phyloP scores from a whole-genome alignment of 139 green algal genomes.

The Dunaliella primolecta region DNA sequence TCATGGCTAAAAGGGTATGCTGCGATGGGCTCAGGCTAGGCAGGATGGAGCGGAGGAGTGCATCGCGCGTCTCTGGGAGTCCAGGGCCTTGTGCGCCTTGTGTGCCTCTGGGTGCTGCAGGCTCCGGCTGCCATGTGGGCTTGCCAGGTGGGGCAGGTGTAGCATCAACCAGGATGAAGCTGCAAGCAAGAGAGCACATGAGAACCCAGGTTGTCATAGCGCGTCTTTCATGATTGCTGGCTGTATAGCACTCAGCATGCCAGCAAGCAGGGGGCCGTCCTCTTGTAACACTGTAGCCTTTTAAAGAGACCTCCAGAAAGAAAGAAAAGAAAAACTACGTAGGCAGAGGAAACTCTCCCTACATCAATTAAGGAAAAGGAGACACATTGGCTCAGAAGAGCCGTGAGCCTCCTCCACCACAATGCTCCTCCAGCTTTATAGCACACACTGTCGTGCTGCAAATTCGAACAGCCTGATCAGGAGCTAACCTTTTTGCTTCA shows the following conservation, averaged over 20 bases:
- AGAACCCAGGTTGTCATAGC: too few species aligned
- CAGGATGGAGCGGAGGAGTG: neutral
- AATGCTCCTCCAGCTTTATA: too few species aligned
- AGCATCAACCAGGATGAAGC: neutral
- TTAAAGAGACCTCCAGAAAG: neutral
- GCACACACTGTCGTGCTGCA: too few species aligned
- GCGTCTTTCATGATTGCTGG: neutral
- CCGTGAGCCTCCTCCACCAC: too few species aligned
- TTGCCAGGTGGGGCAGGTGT: neutral
- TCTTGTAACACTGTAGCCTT: neutral
- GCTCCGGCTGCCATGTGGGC: neutral
- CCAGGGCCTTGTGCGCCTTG: neutral
- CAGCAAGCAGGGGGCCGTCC: neutral
- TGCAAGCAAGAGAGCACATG: neutral
- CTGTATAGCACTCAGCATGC: neutral
- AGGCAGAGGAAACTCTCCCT: neutral
- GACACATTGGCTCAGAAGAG: too few species aligned
- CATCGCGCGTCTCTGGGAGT: neutral
- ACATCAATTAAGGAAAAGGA: neutral
- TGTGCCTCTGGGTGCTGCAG: too few species aligned
- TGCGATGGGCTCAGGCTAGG: neutral
- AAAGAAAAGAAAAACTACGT: neutral
- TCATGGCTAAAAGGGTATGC: slow-evolving; percentile 3
- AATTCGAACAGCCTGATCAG: too few species aligned
- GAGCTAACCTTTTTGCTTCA: neutral